phyloP scores from a whole-genome alignment of 2,329 filamentous ascomycete species.

The Phoma sp. region DNA sequence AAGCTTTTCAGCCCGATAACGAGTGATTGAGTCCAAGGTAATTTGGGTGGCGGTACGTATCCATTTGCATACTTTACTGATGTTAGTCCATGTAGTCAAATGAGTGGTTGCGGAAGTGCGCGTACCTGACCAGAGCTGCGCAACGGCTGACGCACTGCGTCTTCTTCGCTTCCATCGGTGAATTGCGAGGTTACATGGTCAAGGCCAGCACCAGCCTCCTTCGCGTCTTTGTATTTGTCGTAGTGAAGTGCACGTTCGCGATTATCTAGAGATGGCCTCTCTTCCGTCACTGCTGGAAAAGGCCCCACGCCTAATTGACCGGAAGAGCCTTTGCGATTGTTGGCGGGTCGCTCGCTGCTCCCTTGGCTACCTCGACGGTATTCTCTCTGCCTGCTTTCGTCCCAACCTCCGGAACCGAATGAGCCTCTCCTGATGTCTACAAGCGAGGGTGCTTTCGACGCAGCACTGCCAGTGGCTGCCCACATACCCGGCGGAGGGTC shows the following conservation, averaged over 20 bases:
- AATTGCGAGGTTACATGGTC: conserved; percentile 26
- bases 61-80: conserved; percentile 45
- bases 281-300: conserved; percentile 41
- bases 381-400: conserved; percentile 34
- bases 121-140: conserved; percentile 28
- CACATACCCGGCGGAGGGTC: conserved; percentile 51
- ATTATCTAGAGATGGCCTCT: conserved; percentile 19
- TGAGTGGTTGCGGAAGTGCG: background rate
- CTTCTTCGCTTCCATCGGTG: conserved; percentile 22
- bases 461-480: conserved; percentile 52
- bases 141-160: conserved; percentile 19
- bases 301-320: conserved; percentile 29
- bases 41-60: conserved; percentile 52
- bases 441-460: conserved; percentile 51
- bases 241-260: conserved; percentile 3
- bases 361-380: conserved; percentile 34
- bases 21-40: conserved; percentile 64
- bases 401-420: conserved; percentile 44
- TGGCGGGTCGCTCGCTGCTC: conserved; percentile 21
- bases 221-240: conserved; percentile 14
- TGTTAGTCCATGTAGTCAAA: conserved; percentile 10
- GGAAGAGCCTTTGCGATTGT: conserved; percentile 21
- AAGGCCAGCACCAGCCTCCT: conserved; percentile 11
- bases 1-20: conserved; percentile 65
- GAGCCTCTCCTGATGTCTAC: conserved; percentile 50